Base-by-base conservation (phyloP, 2,329 filamentous ascomycete species). In the Sarocladium kiliense region DNA sequence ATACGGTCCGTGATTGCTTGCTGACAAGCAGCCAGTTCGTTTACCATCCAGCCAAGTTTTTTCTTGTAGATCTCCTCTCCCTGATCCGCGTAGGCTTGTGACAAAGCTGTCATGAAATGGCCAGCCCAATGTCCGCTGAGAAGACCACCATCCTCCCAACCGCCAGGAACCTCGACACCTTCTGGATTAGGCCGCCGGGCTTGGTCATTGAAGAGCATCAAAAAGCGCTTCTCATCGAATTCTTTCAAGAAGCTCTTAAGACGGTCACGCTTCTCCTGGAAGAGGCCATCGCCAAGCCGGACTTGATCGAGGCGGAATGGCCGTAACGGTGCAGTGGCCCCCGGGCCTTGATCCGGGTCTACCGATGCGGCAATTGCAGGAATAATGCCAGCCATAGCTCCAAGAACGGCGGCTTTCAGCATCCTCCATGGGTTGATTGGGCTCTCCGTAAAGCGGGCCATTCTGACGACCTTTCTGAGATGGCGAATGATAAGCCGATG, bases 111-210 rank as follows among this genome's bases (percentile, higher is more conserved):
- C 66, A 69, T 64, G 55, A 60, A 69, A 41, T 69, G 66, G 14
- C 66, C 66, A 1, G 66, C 59, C 66, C 66, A 69, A 56, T 69
- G 66, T 4, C 66, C 66, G 36, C 66, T 69, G 39, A 69, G 58
- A n/a, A 68, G 58, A 2, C 66, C 66, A 6, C 66, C 66, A n/a
- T 69, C 65, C 41, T 68, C 66, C 68, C 66, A 70, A 3, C 66
- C 66, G 2, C 66, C 66, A 1, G 66, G 66, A 3, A 61, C 47
- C 19, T 55, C 36, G 32, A 68, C 55, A 2, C 58, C 64, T 0
- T 53, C 57, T 0, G 66, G 63, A 49, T 68, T 68, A 18, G 65
- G 56, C 19, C 66, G 59, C 2, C 63, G 63, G 16, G 66, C 66
- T 53, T 68, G 65, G 23, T 68, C 62, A 44, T 68, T 68, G 59